Conservation (phyloP, 2,329 filamentous ascomycete species). For the Dryadomyces quercivorus region DNA sequence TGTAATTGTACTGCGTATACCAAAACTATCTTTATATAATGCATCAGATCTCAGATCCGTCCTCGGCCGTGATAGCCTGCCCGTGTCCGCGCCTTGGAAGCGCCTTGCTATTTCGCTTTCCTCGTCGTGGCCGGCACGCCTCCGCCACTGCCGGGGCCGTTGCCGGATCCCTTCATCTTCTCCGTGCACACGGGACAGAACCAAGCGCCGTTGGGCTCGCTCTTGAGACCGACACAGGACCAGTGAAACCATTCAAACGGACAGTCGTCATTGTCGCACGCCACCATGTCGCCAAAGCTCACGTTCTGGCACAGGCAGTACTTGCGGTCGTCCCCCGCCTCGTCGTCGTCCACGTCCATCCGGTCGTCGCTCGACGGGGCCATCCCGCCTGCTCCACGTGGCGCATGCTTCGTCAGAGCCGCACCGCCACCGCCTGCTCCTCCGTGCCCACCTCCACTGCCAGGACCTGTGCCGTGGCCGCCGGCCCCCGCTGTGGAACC, state of each 20-base stretch:
- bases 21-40: not conserved
- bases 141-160: conserved; percentile 17
- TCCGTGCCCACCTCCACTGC: not conserved
- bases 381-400: conserved; percentile 3
- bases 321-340: conserved; percentile 65
- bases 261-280: conserved; percentile 74
- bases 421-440: not conserved
- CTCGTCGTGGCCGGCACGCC: conserved; percentile 1
- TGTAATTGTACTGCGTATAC: too few relatives aligned
- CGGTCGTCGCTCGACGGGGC: conserved; percentile 34
- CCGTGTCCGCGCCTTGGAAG: not conserved
- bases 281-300: conserved; percentile 80
- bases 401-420: conserved; percentile 5
- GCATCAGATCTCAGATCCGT: not conserved
- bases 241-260: conserved; percentile 84
- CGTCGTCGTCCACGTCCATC: conserved; percentile 50
- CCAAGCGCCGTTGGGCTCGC: conserved; percentile 55
- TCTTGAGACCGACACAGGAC: conserved; percentile 58
- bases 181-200: conserved; percentile 52
- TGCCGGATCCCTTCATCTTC: conserved; percentile 25
- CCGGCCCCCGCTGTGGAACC: not conserved
- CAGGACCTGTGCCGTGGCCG: conserved; percentile 11
- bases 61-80: not conserved
- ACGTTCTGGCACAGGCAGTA: conserved; percentile 78
- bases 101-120: conserved; percentile 8